These are phyloP conservation scores for Euptelea pleiosperma DNA, from an alignment of 164 flowering plant genomes.

Conservation along the genomic window DNA sequence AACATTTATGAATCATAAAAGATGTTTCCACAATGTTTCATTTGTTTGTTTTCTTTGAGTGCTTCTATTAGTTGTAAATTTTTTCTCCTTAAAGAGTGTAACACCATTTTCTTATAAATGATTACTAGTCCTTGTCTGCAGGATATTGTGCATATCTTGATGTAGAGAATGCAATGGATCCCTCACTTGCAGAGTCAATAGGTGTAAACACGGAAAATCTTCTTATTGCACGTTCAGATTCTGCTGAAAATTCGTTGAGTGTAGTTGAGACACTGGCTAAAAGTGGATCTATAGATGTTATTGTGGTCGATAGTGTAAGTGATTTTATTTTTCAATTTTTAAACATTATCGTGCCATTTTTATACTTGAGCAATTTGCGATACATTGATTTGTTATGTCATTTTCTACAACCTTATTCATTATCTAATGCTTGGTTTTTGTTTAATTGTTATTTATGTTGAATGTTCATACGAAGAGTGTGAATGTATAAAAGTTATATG, in stretches of 20 bases:
- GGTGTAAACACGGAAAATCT: slow-evolving; percentile 68
- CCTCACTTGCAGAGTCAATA: slow-evolving; percentile 62
- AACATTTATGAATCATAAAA: too few species aligned
- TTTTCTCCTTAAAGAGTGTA: neutral
- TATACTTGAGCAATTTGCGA: neutral
- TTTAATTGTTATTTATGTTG: neutral
- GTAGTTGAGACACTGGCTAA: slow-evolving; percentile 42
- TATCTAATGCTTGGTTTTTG: too few species aligned
- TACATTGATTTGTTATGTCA: too few species aligned
- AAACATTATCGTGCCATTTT: neutral
- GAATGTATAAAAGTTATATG: neutral
- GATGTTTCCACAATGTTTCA: too few species aligned
- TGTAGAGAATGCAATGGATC: slow-evolving; percentile 78
- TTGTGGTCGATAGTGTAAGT: slow-evolving; percentile 92
- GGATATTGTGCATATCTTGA: slow-evolving; percentile 94
- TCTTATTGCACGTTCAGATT: slow-evolving; percentile 62
- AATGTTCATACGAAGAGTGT: neutral
- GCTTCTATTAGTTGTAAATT: neutral
- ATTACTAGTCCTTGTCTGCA: slow-evolving; percentile 27
- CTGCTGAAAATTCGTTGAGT: slow-evolving; percentile 66
- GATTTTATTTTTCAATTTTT: neutral
- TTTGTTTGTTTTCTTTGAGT: too few species aligned
- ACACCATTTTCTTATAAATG: neutral
- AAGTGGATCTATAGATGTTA: slow-evolving; percentile 68
- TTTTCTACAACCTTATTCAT: too few species aligned